A percentile compares a stretch with the other conserved stretches of the same genome.
Conservation (phyloP, 192 early-diverging fungal species). For the Coemansia erecta region DNA sequence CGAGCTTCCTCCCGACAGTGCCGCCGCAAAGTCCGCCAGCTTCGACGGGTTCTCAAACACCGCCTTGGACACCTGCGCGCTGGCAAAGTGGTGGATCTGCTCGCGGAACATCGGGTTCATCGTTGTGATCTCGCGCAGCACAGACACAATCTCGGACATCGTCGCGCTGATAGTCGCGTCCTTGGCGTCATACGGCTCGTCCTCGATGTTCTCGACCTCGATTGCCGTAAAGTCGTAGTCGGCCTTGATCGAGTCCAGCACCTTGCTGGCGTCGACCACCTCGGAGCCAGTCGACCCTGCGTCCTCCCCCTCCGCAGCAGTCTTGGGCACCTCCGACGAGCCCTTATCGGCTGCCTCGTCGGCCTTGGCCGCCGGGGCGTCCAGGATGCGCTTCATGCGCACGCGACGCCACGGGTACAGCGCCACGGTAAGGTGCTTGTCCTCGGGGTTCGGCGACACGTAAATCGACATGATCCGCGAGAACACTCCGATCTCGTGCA, state of each 20-base stretch:
- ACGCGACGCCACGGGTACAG: conserved; percentile 95
- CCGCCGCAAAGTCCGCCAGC: conserved; percentile 96
- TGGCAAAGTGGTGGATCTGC: conserved; percentile 97
- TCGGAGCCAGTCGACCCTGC: conserved; percentile 7
- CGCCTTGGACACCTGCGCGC: conserved; percentile 92
- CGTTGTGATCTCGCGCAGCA: conserved; percentile 93
- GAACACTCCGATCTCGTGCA: conserved; percentile 92
- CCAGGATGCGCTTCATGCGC: conserved; percentile 60
- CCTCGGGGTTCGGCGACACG: conserved; percentile 71
- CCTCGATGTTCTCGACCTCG: conserved; percentile 84
- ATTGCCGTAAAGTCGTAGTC: conserved; percentile 80
- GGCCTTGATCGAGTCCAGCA: conserved; percentile 33
- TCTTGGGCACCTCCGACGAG: neutral
- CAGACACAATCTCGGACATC: conserved; percentile 92
- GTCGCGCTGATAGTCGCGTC: conserved; percentile 86
- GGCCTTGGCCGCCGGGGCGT: neutral
- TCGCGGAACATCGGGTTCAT: conserved; percentile 96
- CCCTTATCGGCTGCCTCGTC: neutral
- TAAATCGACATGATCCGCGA: conserved; percentile 95
- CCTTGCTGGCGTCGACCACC: conserved; percentile 22
- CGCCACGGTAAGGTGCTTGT: conserved; percentile 86
- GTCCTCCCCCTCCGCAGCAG: neutral
- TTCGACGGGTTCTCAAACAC: conserved; percentile 94
- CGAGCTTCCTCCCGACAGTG: conserved; percentile 91
- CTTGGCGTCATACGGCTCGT: conserved; percentile 82